Evolutionary conservation across 805 yeast species (phyloP).

Genomic region (Metschnikowia amazonensis): DNA sequence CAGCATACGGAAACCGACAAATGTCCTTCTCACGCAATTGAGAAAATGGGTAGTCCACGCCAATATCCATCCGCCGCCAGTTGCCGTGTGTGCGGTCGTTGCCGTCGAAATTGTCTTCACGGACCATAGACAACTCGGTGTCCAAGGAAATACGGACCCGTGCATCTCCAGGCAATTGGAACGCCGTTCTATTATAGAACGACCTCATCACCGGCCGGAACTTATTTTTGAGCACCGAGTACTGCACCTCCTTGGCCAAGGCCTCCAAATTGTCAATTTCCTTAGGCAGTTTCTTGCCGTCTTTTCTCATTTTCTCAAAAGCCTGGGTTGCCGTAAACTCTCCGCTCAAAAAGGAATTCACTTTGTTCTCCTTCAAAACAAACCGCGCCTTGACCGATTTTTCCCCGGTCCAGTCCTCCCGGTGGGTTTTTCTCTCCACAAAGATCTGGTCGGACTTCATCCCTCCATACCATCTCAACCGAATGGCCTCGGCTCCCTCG

Average conservation of each 20-base stretch:
- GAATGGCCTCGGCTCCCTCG: constrained; percentile 98
- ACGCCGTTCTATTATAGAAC: constrained; percentile 96
- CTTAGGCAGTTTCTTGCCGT: constrained; percentile 79
- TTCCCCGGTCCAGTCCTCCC: constrained; percentile 99
- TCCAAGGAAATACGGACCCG: constrained; percentile 97
- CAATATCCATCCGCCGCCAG: constrained; percentile 99
- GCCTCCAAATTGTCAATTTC: constrained; percentile 92
- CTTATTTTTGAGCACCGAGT: constrained; percentile 76
- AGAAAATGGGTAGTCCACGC: constrained; percentile 91
- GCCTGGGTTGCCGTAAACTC: constrained; percentile 83
- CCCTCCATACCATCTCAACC: constrained; percentile 99
- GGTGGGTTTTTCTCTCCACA: constrained; percentile 95
- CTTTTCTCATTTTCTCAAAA: constrained; percentile 88
- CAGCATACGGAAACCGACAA: constrained; percentile 96
- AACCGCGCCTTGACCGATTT: constrained; percentile 98
- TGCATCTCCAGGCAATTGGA: constrained; percentile 99
- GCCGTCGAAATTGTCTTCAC: constrained; percentile 97
- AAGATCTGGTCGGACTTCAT: constrained; percentile 90
- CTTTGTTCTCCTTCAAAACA: constrained; percentile 84
- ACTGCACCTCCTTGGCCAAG: constrained; percentile 89
- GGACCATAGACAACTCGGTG: constrained; percentile 93
- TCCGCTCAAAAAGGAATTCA: constrained; percentile 81
- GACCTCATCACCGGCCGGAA: constrained; percentile 93
- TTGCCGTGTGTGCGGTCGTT: constrained; percentile 82
- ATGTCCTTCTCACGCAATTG: constrained; percentile 82